phyloP scores from a whole-genome alignment of 148 eudicot species.

The Arctostaphylos glauca region DNA sequence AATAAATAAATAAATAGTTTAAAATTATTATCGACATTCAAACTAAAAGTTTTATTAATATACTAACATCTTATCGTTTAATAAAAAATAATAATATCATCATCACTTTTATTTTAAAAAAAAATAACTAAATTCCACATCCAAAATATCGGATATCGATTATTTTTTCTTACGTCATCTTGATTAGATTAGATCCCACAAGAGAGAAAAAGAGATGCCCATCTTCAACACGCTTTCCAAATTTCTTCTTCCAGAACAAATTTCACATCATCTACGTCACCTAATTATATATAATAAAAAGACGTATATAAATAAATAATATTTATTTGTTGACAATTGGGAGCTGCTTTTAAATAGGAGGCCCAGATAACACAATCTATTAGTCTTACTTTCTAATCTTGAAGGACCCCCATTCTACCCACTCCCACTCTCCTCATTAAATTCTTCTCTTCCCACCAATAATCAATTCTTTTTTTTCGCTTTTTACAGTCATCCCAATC shows the following conservation, averaged over 20 bases:
- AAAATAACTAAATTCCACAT: too few species aligned
- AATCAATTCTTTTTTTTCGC: not conserved
- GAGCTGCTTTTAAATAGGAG: not conserved
- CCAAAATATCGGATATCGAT: too few species aligned
- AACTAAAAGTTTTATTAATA: too few species aligned
- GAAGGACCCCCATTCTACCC: not conserved
- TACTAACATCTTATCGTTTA: too few species aligned
- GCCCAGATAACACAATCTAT: not conserved
- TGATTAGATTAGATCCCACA: too few species aligned
- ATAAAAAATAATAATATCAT: too few species aligned
- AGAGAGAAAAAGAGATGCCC: too few species aligned
- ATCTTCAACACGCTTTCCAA: not conserved
- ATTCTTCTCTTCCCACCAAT: not conserved
- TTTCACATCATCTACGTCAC: not conserved
- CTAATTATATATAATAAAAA: not conserved
- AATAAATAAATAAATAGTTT: too few species aligned
- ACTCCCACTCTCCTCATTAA: not conserved
- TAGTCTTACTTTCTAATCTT: not conserved
- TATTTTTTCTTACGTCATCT: too few species aligned
- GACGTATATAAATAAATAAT: not conserved
- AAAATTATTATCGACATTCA: too few species aligned
- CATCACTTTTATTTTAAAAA: too few species aligned
- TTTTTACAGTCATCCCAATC: not conserved
- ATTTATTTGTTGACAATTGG: not conserved
- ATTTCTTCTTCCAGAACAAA: not conserved